Conservation (phyloP, 2,329 filamentous ascomycete species). For the Thelonectria rubi region DNA sequence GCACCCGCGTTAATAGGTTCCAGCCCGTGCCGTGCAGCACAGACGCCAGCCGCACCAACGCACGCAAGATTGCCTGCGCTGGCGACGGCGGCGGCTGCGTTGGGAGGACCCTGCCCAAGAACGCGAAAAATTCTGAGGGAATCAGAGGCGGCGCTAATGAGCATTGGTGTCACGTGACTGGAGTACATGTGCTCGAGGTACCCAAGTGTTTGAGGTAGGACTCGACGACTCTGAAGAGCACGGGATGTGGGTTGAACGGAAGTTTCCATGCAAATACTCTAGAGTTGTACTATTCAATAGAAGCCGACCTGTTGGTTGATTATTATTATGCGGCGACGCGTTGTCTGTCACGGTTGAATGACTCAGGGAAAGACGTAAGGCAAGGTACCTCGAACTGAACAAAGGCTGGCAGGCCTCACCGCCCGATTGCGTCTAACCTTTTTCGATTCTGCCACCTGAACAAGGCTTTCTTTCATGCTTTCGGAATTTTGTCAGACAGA, state of each 20-base stretch:
- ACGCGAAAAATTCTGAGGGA: slow-evolving; percentile 7
- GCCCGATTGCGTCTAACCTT: slow-evolving; percentile 3
- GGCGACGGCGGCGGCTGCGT: background rate
- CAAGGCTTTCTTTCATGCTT: slow-evolving; percentile 20
- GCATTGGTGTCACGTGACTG: background rate
- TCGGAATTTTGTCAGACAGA: slow-evolving; percentile 23
- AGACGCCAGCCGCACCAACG: background rate
- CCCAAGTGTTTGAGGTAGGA: too few species aligned
- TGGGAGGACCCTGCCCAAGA: slow-evolving; percentile 3
- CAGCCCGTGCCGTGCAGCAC: slow-evolving; percentile 5
- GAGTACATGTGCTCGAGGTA: too few species aligned
- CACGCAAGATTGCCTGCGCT: background rate
- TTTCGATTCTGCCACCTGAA: slow-evolving; percentile 23
- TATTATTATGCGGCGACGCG: too few species aligned
- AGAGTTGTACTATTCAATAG: too few species aligned
- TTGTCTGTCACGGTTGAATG: too few species aligned
- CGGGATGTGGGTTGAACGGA: too few species aligned
- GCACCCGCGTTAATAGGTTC: slow-evolving; percentile 24
- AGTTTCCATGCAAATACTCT: too few species aligned
- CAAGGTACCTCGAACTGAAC: too few species aligned
- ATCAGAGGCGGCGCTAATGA: background rate
- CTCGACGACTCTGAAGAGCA: too few species aligned
- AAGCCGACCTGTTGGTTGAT: too few species aligned
- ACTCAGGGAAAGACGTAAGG: too few species aligned
- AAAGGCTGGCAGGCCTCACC: slow-evolving; percentile 2